Evolutionary conservation across 2,329 filamentous ascomycete species (phyloP).

Genomic region (Chaetoscypha palmicola): DNA sequence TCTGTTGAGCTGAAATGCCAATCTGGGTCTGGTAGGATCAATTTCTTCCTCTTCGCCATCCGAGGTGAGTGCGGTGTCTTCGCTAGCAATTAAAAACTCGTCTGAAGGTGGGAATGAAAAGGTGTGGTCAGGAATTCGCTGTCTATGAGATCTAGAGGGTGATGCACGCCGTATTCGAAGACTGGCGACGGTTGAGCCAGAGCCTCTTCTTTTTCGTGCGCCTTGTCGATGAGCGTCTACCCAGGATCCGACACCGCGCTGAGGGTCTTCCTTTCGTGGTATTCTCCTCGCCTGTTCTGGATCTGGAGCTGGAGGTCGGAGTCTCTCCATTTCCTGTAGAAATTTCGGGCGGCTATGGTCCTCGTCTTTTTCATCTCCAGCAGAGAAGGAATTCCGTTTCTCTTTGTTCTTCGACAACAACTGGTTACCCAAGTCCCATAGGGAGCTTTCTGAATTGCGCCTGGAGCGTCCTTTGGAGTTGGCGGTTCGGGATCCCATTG

Average conservation of each 20-base stretch:
- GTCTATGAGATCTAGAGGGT: slow-evolving; percentile 5
- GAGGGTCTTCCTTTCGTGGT: slow-evolving; percentile 6
- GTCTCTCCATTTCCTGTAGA: slow-evolving; percentile 11
- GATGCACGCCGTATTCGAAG: slow-evolving; percentile 23
- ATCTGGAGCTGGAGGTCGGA: slow-evolving; percentile 4
- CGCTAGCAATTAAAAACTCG: slow-evolving; percentile 18
- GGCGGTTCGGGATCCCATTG: slow-evolving; percentile 7
- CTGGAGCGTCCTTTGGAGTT: slow-evolving; percentile 14
- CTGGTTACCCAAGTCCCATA: slow-evolving; percentile 23
- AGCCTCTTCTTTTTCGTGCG: slow-evolving; percentile 17
- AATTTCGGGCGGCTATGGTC: slow-evolving; percentile 7
- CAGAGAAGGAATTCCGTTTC: slow-evolving; percentile 24
- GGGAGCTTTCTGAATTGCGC: slow-evolving; percentile 30
- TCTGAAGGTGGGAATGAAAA: slow-evolving; percentile 15
- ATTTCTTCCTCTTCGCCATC: slow-evolving; percentile 13
- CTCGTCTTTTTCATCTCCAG: slow-evolving; percentile 8
- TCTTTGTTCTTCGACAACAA: slow-evolving; percentile 6
- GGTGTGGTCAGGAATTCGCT: slow-evolving; percentile 2
- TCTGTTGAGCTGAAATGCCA: slow-evolving; percentile 4
- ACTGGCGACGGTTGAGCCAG: slow-evolving; percentile 24
- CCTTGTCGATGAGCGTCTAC: slow-evolving; percentile 15
- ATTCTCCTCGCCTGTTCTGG: slow-evolving; percentile 8
- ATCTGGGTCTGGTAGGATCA: slow-evolving; percentile 2
- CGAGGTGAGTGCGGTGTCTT: slow-evolving; percentile 23
- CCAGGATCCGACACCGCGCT: slow-evolving; percentile 23